phyloP scores from a whole-genome alignment of 2,329 filamentous ascomycete genomes.

The Colletotrichum falcatum region DNA sequence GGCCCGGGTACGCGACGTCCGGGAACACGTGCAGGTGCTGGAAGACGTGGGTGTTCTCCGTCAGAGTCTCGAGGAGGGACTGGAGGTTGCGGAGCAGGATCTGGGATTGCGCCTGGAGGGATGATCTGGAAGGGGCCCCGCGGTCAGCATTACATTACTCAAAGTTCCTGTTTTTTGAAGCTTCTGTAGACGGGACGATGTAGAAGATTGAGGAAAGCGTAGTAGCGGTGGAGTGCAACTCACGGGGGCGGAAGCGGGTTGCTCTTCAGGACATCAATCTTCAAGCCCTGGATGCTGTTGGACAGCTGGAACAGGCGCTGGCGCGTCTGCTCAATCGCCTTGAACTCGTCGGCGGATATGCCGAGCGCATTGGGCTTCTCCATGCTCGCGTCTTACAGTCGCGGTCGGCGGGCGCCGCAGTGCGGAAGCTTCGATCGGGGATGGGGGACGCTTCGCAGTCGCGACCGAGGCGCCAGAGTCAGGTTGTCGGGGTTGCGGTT shows the following conservation, averaged over 20 bases:
- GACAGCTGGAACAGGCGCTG: constrained; percentile 76
- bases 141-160: neutral
- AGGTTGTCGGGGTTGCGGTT: neutral
- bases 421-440: neutral
- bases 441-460: neutral
- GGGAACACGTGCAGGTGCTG: constrained; percentile 80
- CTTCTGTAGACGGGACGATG: neutral
- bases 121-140: constrained; percentile 62
- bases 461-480: neutral
- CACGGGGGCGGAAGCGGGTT: constrained; percentile 77
- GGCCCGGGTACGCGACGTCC: constrained; percentile 79
- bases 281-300: constrained; percentile 74
- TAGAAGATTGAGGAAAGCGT: neutral
- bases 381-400: constrained; percentile 11
- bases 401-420: neutral
- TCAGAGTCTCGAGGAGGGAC: constrained; percentile 73
- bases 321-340: constrained; percentile 77
- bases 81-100: constrained; percentile 79
- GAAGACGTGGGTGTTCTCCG: constrained; percentile 75
- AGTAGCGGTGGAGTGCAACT: constrained; percentile 41
- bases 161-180: neutral
- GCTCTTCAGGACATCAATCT: constrained; percentile 69
- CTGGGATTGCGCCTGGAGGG: constrained; percentile 76
- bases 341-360: constrained; percentile 70
- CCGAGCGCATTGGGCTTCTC: constrained; percentile 51